Evolutionary conservation across 371 early-diverging fungal genomes (phyloP).

Genomic region (Rhizopus stolonifer): DNA sequence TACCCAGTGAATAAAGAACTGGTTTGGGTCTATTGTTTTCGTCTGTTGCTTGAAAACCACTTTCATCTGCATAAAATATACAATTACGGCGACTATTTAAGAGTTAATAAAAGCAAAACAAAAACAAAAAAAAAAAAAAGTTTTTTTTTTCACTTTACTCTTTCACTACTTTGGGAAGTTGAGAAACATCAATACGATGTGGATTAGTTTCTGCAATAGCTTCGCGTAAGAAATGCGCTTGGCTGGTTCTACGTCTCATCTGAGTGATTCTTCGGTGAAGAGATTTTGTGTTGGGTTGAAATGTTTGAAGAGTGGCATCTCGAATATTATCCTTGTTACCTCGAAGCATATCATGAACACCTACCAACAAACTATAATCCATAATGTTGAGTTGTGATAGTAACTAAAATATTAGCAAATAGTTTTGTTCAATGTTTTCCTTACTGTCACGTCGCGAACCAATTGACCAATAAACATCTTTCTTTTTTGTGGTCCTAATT

Average conservation of each 20-base stretch:
- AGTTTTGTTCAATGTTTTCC: conserved; percentile 3
- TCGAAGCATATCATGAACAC: conserved; percentile 82
- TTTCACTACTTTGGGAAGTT: conserved; percentile 51
- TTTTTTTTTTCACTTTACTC: conserved; percentile 33
- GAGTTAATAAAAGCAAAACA: not conserved
- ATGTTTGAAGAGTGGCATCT: conserved; percentile 80
- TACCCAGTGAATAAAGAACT: conserved; percentile 90
- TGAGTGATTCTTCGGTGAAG: conserved; percentile 40
- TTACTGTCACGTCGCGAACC: conserved; percentile 77
- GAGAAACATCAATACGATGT: conserved; percentile 58
- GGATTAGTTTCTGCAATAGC: conserved; percentile 77
- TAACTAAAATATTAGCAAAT: conserved; percentile 56
- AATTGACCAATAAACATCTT: conserved; percentile 81
- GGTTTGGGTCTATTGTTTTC: conserved; percentile 63
- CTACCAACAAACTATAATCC: conserved; percentile 93
- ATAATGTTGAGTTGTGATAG: conserved; percentile 80
- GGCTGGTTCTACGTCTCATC: conserved; percentile 60
- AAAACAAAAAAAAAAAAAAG: too few relatives aligned
- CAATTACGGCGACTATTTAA: conserved; percentile 68
- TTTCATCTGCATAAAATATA: conserved; percentile 88
- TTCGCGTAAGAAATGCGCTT: conserved; percentile 67
- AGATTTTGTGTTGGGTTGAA: conserved; percentile 58
- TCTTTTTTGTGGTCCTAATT: conserved; percentile 84
- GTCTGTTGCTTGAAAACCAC: conserved; percentile 88
- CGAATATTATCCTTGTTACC: conserved; percentile 90